Evolutionary conservation across 2,329 filamentous ascomycete species (phyloP).

Genomic region (Colletotrichum incanum): DNA sequence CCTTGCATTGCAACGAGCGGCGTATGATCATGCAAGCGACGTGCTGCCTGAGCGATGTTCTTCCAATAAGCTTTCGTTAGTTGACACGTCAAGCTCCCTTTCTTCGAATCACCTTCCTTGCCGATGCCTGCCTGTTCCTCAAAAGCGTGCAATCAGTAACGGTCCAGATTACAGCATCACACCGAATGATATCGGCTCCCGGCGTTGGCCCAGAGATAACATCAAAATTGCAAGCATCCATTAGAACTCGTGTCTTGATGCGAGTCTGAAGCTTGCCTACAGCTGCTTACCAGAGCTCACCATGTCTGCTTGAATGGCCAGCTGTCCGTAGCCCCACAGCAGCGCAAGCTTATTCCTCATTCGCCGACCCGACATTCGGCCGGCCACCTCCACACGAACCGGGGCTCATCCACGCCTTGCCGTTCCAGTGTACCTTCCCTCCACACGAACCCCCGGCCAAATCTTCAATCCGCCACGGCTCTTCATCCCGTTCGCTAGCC

Average conservation of each 20-base stretch:
- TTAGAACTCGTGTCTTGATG: neutral
- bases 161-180: neutral
- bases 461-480: neutral
- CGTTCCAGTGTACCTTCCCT: conserved; percentile 6
- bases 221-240: neutral
- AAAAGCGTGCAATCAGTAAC: neutral
- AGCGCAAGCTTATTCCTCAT: conserved; percentile 11
- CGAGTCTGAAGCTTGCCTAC: neutral
- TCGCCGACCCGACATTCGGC: conserved; percentile 33
- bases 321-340: conserved; percentile 19
- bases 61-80: conserved; percentile 2
- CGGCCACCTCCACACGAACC: conserved; percentile 37
- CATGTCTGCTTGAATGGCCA: conserved; percentile 4
- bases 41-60: neutral
- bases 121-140: neutral
- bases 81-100: conserved; percentile 13
- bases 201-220: neutral
- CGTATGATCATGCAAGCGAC: neutral
- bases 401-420: neutral
- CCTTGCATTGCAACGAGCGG: conserved; percentile 5
- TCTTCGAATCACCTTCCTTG: conserved; percentile 6
- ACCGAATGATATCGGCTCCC: neutral
- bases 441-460: conserved; percentile 34
- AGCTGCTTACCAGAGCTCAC: neutral
- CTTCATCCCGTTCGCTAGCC: neutral